Percentiles rank a stretch among this genome's conserved stretches.
phyloP scores from a whole-genome alignment of 148 eudicot genomes.

The Cornus suecica region DNA sequence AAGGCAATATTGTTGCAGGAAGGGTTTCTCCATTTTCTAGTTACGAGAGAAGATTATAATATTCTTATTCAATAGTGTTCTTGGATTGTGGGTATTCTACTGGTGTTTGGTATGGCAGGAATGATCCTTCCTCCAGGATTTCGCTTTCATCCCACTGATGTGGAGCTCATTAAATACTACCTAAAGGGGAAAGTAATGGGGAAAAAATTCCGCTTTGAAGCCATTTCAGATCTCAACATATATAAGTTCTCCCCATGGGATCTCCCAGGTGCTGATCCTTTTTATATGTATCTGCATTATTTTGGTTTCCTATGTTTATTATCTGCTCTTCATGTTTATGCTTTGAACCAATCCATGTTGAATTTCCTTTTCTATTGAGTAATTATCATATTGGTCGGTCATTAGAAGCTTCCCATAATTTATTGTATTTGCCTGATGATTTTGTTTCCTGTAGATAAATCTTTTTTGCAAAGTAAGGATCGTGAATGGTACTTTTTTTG shows the following conservation, averaged over 20 bases:
- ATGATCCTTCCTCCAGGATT: slow-evolving; percentile 10
- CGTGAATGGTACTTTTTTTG: slow-evolving; percentile 79
- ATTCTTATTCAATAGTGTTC: neutral
- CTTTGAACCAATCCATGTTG: neutral
- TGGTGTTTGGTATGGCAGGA: neutral
- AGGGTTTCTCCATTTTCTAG: neutral
- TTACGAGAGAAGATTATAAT: neutral
- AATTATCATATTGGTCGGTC: neutral
- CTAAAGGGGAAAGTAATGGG: slow-evolving; percentile 76
- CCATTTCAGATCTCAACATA: slow-evolving; percentile 26
- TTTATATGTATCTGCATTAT: neutral
- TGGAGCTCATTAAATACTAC: slow-evolving; percentile 41
- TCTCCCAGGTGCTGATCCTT: slow-evolving; percentile 42
- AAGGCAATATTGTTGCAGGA: neutral
- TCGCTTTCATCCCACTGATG: slow-evolving; percentile 18
- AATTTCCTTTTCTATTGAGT: neutral
- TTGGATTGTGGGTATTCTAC: neutral
- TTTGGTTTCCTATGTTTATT: neutral
- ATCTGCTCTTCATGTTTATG: neutral
- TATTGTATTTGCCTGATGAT: neutral
- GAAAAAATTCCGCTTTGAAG: slow-evolving; percentile 29
- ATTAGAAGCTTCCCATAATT: neutral
- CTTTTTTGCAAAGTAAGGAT: slow-evolving; percentile 46
- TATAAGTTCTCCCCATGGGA: slow-evolving; percentile 62
- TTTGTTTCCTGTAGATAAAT: slow-evolving; percentile 31